These are phyloP conservation scores for Ustulina deusta DNA, from an alignment of 2,329 filamentous ascomycete species.

Conservation along the genomic window DNA sequence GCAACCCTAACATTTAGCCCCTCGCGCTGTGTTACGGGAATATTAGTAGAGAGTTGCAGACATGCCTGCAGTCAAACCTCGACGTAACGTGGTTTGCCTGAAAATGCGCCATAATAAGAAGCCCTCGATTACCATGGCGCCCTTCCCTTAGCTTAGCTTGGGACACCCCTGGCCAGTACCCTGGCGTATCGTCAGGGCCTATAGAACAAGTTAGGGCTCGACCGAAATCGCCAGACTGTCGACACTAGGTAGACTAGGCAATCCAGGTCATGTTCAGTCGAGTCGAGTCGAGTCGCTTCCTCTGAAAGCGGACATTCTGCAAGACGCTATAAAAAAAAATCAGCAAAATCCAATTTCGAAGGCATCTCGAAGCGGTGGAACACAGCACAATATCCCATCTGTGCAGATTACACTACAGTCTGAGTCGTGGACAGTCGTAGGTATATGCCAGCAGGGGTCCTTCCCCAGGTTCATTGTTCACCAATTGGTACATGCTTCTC, in stretches of 20 bases:
- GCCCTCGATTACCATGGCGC: conserved; percentile 32
- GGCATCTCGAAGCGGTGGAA: conserved; percentile 21
- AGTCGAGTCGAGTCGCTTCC: conserved; percentile 19
- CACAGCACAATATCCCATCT: conserved; percentile 28
- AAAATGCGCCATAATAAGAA: conserved; percentile 36
- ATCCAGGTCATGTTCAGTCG: conserved; percentile 22
- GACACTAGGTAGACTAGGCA: conserved; percentile 21
- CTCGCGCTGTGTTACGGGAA: conserved; percentile 40
- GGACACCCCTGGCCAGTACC: conserved; percentile 33
- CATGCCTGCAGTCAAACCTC: conserved; percentile 38
- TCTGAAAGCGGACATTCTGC: conserved; percentile 11
- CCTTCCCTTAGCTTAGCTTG: conserved; percentile 21
- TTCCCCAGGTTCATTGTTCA: conserved; percentile 37
- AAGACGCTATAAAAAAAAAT: conserved; percentile 19
- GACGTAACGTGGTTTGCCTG: conserved; percentile 38
- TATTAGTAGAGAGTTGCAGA: conserved; percentile 45
- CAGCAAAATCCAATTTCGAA: conserved; percentile 35
- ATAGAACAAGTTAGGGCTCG: conserved; percentile 35
- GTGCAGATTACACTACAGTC: conserved; percentile 21
- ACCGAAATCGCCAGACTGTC: conserved; percentile 24
- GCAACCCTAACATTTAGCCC: conserved; percentile 32
- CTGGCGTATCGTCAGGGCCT: conserved; percentile 25
- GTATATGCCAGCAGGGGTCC: conserved; percentile 27
- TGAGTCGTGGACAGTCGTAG: conserved; percentile 6
- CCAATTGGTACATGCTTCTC: conserved; percentile 32